Base-by-base conservation (phyloP, 176 grass and related monocot genomes). In the Aegilops bicornis region DNA sequence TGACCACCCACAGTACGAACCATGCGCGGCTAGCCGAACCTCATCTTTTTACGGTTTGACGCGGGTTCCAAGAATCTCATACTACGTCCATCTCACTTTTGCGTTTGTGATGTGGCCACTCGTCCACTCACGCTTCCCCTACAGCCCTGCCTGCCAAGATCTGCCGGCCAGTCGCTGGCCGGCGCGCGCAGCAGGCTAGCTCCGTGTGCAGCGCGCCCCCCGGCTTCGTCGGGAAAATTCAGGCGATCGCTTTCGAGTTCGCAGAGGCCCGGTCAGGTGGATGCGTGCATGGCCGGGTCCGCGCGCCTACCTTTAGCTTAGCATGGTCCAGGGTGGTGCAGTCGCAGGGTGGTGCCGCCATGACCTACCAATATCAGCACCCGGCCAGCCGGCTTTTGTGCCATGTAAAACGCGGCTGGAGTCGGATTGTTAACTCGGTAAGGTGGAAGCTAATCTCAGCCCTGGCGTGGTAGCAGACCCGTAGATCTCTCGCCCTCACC, bases 141-240 rank as follows among this genome's bases (percentile, higher is more conserved):
- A 54, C 19, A 22, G 54, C 54, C 19, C 7, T 22, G 54, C 60
- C 78, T 76, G 79, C 45, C 71, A 82, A 33, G 45, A 88, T 88
- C 86, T 52, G 71, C 45, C 71, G 47, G 45, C 61, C 47, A 69
- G 20, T 58, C 13, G 35, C 85, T 75, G 78, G 13, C 70, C 70
- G 56, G 65, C 12, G 86, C 80, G 73, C 12, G 86, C 80, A 61
- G 80, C 5, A 4, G 35, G 6, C 7, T 58, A 20, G 17, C 8
- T 23, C n/a, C 1, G 8, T 10, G 8, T 9, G 48, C 15, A 20
- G 52, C 52, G 17, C 17, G 15, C 23, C 63, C 62, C 87, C 48
- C 62, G 88, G 10, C 39, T 73, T 2, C 32, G 73, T 87, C 66
- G 74, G 89, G 84, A 14, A 87, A 74, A 7, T 39, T 59, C 65